These are phyloP conservation scores for Cyathus olla DNA, from an alignment of 1,284 basidiomycete species.

Conservation along the genomic window DNA sequence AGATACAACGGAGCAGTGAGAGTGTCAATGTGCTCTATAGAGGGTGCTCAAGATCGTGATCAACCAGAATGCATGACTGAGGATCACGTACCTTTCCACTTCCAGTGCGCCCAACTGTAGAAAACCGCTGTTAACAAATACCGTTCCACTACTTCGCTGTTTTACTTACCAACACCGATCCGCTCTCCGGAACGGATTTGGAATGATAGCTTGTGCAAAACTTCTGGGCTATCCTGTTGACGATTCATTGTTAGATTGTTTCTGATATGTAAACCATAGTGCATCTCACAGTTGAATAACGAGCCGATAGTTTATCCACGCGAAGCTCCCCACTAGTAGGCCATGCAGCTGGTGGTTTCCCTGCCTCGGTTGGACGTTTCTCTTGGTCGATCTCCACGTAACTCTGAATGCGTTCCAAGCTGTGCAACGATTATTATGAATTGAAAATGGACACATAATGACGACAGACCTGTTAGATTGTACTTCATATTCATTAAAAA, in stretches of 20 bases:
- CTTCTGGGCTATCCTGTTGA: neutral
- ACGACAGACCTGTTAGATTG: slow-evolving; percentile 18
- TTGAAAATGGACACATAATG: too few relatives aligned
- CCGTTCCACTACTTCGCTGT: neutral
- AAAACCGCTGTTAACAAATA: neutral
- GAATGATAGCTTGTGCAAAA: slow-evolving; percentile 2
- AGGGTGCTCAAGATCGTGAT: neutral
- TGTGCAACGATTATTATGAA: slow-evolving; percentile 21
- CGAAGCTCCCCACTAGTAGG: neutral
- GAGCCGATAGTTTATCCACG: slow-evolving; percentile 1
- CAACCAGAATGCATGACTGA: too few relatives aligned
- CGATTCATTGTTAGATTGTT: neutral
- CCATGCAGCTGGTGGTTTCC: slow-evolving; percentile 1
- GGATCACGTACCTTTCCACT: slow-evolving; percentile 61
- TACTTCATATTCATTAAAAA: slow-evolving; percentile 57
- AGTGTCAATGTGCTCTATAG: slow-evolving; percentile 44
- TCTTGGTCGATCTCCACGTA: slow-evolving; percentile 41
- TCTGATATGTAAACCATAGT: too few relatives aligned
- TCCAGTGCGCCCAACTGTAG: slow-evolving; percentile 65
- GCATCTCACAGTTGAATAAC: neutral
- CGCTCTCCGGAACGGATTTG: slow-evolving; percentile 2
- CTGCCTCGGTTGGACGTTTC: neutral
- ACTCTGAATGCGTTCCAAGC: slow-evolving; percentile 68
- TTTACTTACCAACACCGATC: slow-evolving; percentile 1
- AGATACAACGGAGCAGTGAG: slow-evolving; percentile 52